Evolutionary conservation across 2,329 filamentous ascomycete species (phyloP), one percentile per base, ranked within the genome.

Genomic region (Apiospora phragmitis): DNA sequence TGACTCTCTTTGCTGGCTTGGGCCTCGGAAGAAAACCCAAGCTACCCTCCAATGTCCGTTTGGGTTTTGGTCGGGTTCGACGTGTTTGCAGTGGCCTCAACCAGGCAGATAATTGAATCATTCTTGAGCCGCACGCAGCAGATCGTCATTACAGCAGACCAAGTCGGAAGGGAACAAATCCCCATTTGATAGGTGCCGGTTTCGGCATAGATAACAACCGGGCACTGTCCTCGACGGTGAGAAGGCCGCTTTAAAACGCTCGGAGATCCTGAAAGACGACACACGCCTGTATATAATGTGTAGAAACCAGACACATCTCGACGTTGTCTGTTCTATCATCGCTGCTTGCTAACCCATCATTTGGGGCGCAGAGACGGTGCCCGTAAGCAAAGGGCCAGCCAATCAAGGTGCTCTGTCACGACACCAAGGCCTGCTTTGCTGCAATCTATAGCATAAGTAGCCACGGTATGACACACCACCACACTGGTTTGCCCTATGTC

Each of bases 161-260:
- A 38, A 16, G 16, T 7, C 55, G 26, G 55, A 35, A 16, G 29
- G 35, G 14, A 32, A 6, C n/a, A 29, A 18, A 38, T 2, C 38
- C 38, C 26, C 35, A 65, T n/a, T 70, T 74, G 32, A 51, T 67
- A 41, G 72, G 73, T 16, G 71, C 71, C 7, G 70, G 71, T 4
- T 71, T 74, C 7, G 71, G 72, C 8, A 8, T 7, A 18, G 67
- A 59, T 3, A 74, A 74, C 47, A 74, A 74, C 43, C 59, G 5
- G 14, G 21, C 16, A 24, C 16, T 59, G 38, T 11, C 38, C 59
- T 11, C 29, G 5, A 2, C 26, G n/a, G 29, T 65, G 16, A 41
- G 7, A 18, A 18, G n/a, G n/a, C 16, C 26, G n/a, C 18, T 8
- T 38, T 26, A 6, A 18, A 14, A 38, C 29, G 18, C 32, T 35